A percentile compares a stretch with the other conserved stretches of the same genome.
Evolutionary conservation across 1,284 basidiomycete genomes (phyloP).

Genomic region (Sparassis latifolia): DNA sequence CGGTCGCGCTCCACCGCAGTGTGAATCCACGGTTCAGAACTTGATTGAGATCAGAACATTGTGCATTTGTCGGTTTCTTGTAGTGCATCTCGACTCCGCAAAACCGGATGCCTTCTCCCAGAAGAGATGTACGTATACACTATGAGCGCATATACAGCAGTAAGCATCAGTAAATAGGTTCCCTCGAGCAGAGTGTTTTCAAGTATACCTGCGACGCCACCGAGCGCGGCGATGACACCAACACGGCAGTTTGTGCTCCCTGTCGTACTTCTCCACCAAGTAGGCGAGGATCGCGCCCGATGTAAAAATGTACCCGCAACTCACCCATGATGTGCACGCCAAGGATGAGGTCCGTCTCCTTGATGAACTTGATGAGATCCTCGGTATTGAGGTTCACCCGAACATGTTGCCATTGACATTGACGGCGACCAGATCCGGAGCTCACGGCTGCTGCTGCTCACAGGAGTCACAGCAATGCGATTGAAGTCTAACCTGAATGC

Average conservation of each 20-base stretch:
- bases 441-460: no score
- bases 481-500: no score
- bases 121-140: constrained; percentile 59
- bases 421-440: no score
- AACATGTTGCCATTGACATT: no score
- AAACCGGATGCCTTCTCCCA: constrained; percentile 96
- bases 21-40: constrained; percentile 99
- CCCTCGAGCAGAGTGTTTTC: constrained; percentile 98
- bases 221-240: constrained; percentile 97
- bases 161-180: constrained; percentile 79
- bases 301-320: no score
- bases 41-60: constrained; percentile 94
- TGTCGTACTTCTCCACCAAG: no score
- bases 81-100: constrained; percentile 93
- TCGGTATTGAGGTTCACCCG: no score
- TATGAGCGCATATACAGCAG: constrained; percentile 4
- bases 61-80: constrained; percentile 94
- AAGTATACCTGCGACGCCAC: constrained; percentile 95
- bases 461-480: no score
- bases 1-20: constrained; percentile 98
- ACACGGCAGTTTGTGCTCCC: constrained; percentile 77
- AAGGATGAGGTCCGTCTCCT: no score
- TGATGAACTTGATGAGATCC: no score
- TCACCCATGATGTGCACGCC: no score
- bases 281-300: no score